Evolutionary conservation across 257 asterid species (phyloP), one percentile per base, ranked within the genome.

Genomic region (Striga asiatica): DNA sequence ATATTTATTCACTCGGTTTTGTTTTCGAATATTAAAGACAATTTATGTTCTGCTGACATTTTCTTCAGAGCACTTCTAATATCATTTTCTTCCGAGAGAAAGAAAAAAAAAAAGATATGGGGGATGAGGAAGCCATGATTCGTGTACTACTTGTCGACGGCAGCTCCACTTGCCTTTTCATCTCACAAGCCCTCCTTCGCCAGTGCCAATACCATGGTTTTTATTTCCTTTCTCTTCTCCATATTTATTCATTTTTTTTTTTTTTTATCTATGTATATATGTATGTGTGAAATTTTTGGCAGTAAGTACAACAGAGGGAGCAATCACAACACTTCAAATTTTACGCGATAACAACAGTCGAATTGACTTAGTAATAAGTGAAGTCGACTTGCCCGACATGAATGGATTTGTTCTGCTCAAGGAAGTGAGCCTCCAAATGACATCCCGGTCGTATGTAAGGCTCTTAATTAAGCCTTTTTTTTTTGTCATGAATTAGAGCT

Each of bases 381-480:
- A 82, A 84, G 84, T 29, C 8, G 9, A 29, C 35, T 3, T 29
- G 35, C 35, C 80, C 0, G 87, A 75, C 54, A 76, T 78, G 80
- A 84, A 82, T 58, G 92, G 80, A 12, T 68, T 79, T 58, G 74
- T 61, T 19, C 75, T 82, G 58, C 80, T 79, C n/a, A 74, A 76
- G 68, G 62, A 56, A 23, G 70, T 82, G 58, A 84, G 79, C 10
- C 60, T 65, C 3, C 72, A 67, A 58, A 81, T 74, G 84, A 82
- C 65, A 60, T 82, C 18, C 92, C 92, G 4, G 81, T 82, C 52
- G 72, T 82, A 67, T 68, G 92, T 82, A 80, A 74, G 81, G 6
- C 35, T 35, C 3, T n/a, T n/a, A n/a, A n/a, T n/a, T n/a, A n/a
- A n/a, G n/a, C n/a, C n/a, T n/a, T n/a, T n/a, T n/a, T n/a, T n/a